Conservation (phyloP, 2,329 filamentous ascomycete genomes). For the Colletotrichum sp. region DNA sequence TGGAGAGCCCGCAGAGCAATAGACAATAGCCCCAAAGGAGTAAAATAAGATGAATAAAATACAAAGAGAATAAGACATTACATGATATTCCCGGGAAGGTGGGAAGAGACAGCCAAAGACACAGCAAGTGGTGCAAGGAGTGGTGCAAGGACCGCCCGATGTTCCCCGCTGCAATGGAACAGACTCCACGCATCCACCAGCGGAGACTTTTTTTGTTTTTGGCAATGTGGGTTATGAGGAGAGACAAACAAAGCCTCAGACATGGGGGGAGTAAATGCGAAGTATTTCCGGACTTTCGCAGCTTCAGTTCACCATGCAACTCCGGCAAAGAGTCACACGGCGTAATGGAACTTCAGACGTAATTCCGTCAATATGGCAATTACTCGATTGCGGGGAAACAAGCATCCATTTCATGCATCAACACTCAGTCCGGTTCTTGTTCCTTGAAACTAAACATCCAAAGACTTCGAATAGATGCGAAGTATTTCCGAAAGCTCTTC, state of each 20-base stretch:
- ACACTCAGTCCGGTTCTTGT: background rate
- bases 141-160: background rate
- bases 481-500: background rate
- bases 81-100: background rate
- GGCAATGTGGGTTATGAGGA: constrained; percentile 4
- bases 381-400: background rate
- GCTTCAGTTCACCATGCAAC: background rate
- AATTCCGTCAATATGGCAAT: background rate
- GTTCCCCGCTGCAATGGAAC: background rate
- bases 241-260: background rate
- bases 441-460: background rate
- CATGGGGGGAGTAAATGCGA: background rate
- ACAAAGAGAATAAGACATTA: background rate
- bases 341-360: background rate
- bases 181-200: constrained; percentile 12
- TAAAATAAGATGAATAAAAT: background rate
- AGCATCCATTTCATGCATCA: background rate
- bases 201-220: background rate
- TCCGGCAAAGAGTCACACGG: background rate
- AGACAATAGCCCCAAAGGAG: background rate
- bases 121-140: background rate
- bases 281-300: constrained; percentile 10
- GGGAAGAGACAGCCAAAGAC: background rate
- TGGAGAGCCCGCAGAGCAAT: background rate
- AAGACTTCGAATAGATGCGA: background rate